A percentile compares a stretch with the other conserved stretches of the same genome.
These are phyloP conservation scores for Pichia sp. DNA, from an alignment of 1,139 yeast species.

Conservation along the genomic window DNA sequence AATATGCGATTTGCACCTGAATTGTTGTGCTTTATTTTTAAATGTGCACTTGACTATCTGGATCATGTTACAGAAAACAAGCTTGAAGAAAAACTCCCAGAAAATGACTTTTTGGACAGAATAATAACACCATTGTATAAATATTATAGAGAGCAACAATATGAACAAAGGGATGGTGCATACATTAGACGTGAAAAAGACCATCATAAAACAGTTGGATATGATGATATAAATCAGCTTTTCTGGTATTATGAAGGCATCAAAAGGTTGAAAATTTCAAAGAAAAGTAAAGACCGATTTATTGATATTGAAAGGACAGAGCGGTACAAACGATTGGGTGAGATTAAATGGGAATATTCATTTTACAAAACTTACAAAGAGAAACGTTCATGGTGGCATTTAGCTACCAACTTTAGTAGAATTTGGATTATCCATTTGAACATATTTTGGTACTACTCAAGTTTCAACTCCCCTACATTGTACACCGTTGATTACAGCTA, in stretches of 20 bases:
- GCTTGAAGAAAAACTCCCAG: constrained; percentile 16
- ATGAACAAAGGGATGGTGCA: constrained; percentile 31
- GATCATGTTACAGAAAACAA: constrained; percentile 8
- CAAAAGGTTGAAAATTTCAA: constrained; percentile 35
- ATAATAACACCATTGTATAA: constrained; percentile 42
- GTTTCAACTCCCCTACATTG: constrained; percentile 68
- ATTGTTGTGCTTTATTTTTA: constrained; percentile 80
- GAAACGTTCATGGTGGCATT: constrained; percentile 70
- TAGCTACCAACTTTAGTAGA: constrained; percentile 68
- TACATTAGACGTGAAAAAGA: constrained; percentile 52
- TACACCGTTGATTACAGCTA: constrained; percentile 60
- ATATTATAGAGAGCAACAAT: constrained; percentile 39
- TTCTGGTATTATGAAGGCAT: constrained; percentile 75
- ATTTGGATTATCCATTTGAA: constrained; percentile 78
- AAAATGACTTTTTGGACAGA: constrained; percentile 32
- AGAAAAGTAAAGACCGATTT: constrained; percentile 32
- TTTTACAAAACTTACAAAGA: constrained; percentile 72
- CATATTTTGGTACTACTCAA: constrained; percentile 75
- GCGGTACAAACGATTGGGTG: constrained; percentile 42
- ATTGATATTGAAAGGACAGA: constrained; percentile 37
- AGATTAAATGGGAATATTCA: constrained; percentile 54
- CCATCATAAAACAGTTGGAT: constrained; percentile 67
- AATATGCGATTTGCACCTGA: constrained; percentile 96
- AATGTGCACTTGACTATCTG: constrained; percentile 85
- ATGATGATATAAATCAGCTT: constrained; percentile 79